Evolutionary conservation across 768 basidiomycete species (phyloP).

Genomic region (Panaeolus cyanescens): DNA sequence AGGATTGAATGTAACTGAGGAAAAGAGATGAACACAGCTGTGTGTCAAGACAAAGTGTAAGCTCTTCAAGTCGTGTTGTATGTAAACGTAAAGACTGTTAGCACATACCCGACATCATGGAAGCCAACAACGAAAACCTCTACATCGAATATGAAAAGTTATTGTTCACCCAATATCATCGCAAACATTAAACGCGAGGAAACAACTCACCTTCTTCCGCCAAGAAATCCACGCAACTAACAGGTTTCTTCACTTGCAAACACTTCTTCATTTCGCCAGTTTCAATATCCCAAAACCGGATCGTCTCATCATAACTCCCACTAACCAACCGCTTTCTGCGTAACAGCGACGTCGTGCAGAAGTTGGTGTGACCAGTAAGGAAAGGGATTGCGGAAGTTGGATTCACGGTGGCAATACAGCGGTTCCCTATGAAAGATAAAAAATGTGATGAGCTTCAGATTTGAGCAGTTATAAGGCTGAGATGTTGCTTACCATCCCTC

Average conservation of each 20-base stretch:
- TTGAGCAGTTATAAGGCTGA: too few relatives aligned
- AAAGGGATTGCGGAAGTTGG: constrained; percentile 80
- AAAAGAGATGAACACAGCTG: constrained; percentile 88
- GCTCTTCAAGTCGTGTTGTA: too few relatives aligned
- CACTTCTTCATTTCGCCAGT: constrained; percentile 68
- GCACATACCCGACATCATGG: constrained; percentile 82
- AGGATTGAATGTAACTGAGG: constrained; percentile 81
- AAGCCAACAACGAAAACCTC: constrained; percentile 93
- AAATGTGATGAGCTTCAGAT: not conserved
- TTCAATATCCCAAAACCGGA: constrained; percentile 88
- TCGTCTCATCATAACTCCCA: constrained; percentile 90
- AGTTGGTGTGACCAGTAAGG: constrained; percentile 83
- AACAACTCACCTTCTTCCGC: constrained; percentile 66
- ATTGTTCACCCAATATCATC: constrained; percentile 4
- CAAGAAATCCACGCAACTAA: constrained; percentile 87
- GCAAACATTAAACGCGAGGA: not conserved
- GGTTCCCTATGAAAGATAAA: constrained; percentile 40
- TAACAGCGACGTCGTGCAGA: constrained; percentile 71
- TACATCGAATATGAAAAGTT: constrained; percentile 24
- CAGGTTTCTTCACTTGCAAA: constrained; percentile 83
- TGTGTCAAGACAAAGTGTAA: not conserved
- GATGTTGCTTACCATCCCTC: constrained; percentile 68
- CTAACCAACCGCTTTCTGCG: constrained; percentile 83
- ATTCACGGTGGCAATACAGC: constrained; percentile 82
- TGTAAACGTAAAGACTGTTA: not conserved